Base-by-base conservation (phyloP, 495 filamentous ascomycete species). In the Hypomontagnella monticulosa region DNA sequence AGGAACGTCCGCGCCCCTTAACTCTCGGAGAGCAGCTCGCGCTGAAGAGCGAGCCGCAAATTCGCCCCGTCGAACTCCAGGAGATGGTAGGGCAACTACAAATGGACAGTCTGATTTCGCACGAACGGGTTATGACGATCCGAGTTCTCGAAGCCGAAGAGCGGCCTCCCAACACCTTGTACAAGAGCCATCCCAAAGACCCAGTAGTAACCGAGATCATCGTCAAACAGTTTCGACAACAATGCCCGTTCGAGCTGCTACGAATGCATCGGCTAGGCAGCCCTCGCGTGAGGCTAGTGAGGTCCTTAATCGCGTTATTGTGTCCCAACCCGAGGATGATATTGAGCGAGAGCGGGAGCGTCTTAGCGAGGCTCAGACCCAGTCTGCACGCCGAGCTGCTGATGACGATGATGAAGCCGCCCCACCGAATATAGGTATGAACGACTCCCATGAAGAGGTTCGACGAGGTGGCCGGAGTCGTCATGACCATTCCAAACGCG, bases 241-340 rank as follows among this genome's bases (percentile, higher is more conserved):
- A 47, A 67, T 82, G 72, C 75, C 79, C 65, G 66, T 82, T 74
- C 71, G 80, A 70, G 42, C 80, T 71, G 4, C 61, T 34, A 66
- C 67, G 0, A 55, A 69, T 6, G 20, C 61, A 19, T 72, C 75
- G 33, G 78, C 71, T 61, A 85, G 80, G 37, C 80, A 79, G 27
- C 81, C 83, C 4, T 85, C 84, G 12, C 81, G 86, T 54, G 87
- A 90, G 70, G 82, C 87, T 30, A 88, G 85, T 74, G 85, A 89
- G 44, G 86, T 96, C 16, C 87, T 96, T 61, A 91, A 91, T 69
- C 85, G 90, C 37, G 84, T 95, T 11, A 75, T 93, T 63, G 84
- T 93, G 51, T 90, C 89, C 48, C 91, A 96, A 66, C 91, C 91
- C 15, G 83, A 87, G 59, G 88, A 91, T 20, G 92, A 96, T 71